Evolutionary conservation across 495 filamentous ascomycete species (phyloP).

Genomic region (Hyaloscypha variabilis): DNA sequence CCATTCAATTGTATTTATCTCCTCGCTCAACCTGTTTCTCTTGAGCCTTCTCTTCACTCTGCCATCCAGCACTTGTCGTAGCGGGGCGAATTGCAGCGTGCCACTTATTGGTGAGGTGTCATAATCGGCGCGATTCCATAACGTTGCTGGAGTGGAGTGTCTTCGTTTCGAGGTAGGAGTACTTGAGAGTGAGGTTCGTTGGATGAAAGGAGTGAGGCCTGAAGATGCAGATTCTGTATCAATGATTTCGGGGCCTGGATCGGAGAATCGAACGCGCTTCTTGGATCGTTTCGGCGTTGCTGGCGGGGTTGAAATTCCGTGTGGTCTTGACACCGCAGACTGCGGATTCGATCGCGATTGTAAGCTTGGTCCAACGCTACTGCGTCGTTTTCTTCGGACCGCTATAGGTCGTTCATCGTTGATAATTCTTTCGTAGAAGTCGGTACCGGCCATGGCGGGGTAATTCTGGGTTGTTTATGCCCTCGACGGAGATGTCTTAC

Average conservation of each 20-base stretch:
- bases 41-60: slow-evolving; percentile 73
- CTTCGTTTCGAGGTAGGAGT: slow-evolving; percentile 48
- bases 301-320: slow-evolving; percentile 33
- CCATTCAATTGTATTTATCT: slow-evolving; percentile 66
- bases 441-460: slow-evolving; percentile 18
- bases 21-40: slow-evolving; percentile 73
- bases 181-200: slow-evolving; percentile 55
- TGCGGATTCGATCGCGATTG: slow-evolving; percentile 18
- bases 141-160: slow-evolving; percentile 40
- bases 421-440: slow-evolving; percentile 6
- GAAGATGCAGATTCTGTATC: slow-evolving; percentile 49
- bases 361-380: slow-evolving; percentile 10
- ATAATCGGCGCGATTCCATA: slow-evolving; percentile 26
- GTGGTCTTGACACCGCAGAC: slow-evolving; percentile 1
- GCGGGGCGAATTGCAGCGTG: slow-evolving; percentile 63
- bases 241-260: slow-evolving; percentile 56
- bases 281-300: slow-evolving; percentile 40
- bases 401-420: slow-evolving; percentile 27
- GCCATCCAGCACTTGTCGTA: slow-evolving; percentile 69
- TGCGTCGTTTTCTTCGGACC: slow-evolving; percentile 25
- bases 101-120: slow-evolving; percentile 33
- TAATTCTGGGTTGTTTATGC: slow-evolving; percentile 1
- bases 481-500: not conserved
- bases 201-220: slow-evolving; percentile 69
- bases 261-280: slow-evolving; percentile 74